Percentiles rank a stretch among this genome's conserved stretches.
Evolutionary conservation across 164 flowering plant species (phyloP).

Genomic region (Magnolia kwangsiensis): DNA sequence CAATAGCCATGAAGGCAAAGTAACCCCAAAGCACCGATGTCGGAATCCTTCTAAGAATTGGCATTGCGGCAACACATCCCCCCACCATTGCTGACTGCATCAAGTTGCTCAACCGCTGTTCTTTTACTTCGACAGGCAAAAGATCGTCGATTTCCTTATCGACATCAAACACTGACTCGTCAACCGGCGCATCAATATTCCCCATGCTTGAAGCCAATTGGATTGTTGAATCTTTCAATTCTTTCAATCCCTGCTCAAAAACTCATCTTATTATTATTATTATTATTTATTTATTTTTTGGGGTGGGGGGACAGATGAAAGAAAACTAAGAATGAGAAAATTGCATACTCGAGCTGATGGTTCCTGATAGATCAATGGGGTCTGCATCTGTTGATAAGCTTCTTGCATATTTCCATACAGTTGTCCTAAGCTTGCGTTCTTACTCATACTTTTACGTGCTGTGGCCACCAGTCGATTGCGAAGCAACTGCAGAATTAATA

Average conservation of each 20-base stretch:
- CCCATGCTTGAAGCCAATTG: conserved; percentile 88
- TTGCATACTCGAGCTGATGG: conserved; percentile 47
- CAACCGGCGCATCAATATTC: conserved; percentile 80
- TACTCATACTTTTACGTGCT: conserved; percentile 63
- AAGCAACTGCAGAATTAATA: conserved; percentile 55
- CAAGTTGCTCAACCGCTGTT: conserved; percentile 88
- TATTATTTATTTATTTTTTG: neutral
- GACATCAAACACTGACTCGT: conserved; percentile 89
- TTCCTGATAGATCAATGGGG: conserved; percentile 80
- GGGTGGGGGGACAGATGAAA: neutral
- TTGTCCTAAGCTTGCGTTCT: conserved; percentile 85
- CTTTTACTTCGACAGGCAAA: conserved; percentile 95
- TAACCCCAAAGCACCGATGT: conserved; percentile 99
- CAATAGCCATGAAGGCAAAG: conserved; percentile 99
- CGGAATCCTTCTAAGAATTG: conserved; percentile 85
- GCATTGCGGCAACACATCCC: conserved; percentile 99
- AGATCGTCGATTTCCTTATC: conserved; percentile 97
- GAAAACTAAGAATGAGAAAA: neutral
- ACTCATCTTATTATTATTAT: neutral
- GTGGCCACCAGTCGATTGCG: conserved; percentile 78
- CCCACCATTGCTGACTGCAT: conserved; percentile 91
- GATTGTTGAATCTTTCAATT: conserved; percentile 84
- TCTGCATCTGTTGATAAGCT: conserved; percentile 92
- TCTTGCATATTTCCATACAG: conserved; percentile 95
- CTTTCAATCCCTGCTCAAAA: conserved; percentile 66